Percentiles rank a stretch among this genome's conserved stretches.
phyloP scores from a whole-genome alignment of 2,329 filamentous ascomycete genomes.

The Trichoderma semiorbis region DNA sequence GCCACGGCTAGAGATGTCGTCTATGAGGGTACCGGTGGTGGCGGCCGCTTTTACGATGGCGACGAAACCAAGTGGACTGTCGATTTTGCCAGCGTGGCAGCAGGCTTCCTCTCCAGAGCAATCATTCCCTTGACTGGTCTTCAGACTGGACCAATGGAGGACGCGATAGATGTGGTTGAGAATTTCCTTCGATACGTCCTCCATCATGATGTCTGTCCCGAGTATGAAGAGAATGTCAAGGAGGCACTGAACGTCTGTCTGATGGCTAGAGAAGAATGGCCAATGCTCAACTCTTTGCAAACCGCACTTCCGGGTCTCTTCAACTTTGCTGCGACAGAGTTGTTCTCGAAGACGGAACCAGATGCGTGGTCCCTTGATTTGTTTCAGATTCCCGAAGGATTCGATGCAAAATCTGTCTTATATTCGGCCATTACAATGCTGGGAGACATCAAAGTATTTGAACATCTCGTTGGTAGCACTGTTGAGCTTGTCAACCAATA shows the following conservation, averaged over 20 bases:
- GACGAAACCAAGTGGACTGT: constrained; percentile 63
- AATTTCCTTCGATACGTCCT: constrained; percentile 90
- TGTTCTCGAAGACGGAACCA: constrained; percentile 51
- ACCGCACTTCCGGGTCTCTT: constrained; percentile 68
- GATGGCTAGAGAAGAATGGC: constrained; percentile 63
- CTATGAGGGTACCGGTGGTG: constrained; percentile 42
- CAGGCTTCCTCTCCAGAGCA: constrained; percentile 67
- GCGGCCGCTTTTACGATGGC: constrained; percentile 48
- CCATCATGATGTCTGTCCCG: constrained; percentile 80
- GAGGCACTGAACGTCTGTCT: constrained; percentile 65
- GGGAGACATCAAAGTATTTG: constrained; percentile 31
- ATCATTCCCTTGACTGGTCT: constrained; percentile 56
- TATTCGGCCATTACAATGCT: constrained; percentile 44
- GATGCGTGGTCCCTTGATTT: constrained; percentile 30
- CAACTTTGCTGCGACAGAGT: constrained; percentile 68
- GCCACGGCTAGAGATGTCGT: constrained; percentile 63
- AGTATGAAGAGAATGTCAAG: constrained; percentile 66
- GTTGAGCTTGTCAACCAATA: constrained; percentile 38
- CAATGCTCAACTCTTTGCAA: constrained; percentile 51
- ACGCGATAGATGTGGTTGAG: constrained; percentile 63
- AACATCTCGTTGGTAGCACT: constrained; percentile 23
- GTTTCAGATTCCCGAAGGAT: constrained; percentile 35
- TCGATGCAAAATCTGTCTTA: constrained; percentile 42
- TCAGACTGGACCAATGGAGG: constrained; percentile 51
- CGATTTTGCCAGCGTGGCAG: constrained; percentile 74